These are phyloP conservation scores for Elsinoe necatrix DNA, from an alignment of 2,329 filamentous ascomycete species.

Conservation along the genomic window DNA sequence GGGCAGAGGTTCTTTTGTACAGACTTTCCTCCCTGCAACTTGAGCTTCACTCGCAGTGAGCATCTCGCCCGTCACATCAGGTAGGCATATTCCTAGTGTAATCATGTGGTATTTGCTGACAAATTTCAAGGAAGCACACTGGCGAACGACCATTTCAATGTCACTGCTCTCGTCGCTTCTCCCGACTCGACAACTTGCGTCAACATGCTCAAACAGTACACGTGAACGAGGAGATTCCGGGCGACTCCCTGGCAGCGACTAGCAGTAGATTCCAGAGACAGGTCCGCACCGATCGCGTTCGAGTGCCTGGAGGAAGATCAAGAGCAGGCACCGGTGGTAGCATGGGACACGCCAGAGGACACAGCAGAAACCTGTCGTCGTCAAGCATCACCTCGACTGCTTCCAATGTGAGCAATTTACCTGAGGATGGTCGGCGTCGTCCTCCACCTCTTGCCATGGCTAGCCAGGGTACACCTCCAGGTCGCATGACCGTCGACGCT, in stretches of 20 bases:
- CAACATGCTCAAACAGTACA: slow-evolving; percentile 98
- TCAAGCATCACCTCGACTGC: slow-evolving; percentile 75
- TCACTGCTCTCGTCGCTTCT: slow-evolving; percentile 88
- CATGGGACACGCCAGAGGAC: slow-evolving; percentile 59
- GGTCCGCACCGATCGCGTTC: slow-evolving; percentile 76
- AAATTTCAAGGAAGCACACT: slow-evolving; percentile 70
- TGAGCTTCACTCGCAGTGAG: slow-evolving; percentile 94
- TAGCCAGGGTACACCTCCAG: slow-evolving; percentile 53
- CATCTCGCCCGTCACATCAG: slow-evolving; percentile 91
- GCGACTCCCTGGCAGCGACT: slow-evolving; percentile 84
- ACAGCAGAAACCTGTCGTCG: slow-evolving; percentile 75
- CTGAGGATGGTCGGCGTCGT: slow-evolving; percentile 59
- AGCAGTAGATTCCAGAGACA: slow-evolving; percentile 88
- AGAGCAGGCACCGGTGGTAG: slow-evolving; percentile 62
- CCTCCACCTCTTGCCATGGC: slow-evolving; percentile 80
- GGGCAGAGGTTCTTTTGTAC: slow-evolving; percentile 94
- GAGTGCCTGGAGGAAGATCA: slow-evolving; percentile 62
- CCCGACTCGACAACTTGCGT: slow-evolving; percentile 83
- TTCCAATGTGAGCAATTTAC: slow-evolving; percentile 55
- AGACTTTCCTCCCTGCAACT: slow-evolving; percentile 83
- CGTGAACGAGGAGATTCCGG: slow-evolving; percentile 92
- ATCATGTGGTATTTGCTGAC: slow-evolving; percentile 22
- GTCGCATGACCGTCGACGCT: slow-evolving; percentile 57
- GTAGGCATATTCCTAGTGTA: slow-evolving; percentile 40
- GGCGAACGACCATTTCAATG: slow-evolving; percentile 95